Percentiles rank a stretch among this genome's conserved stretches.
phyloP scores from a whole-genome alignment of 768 basidiomycete genomes.

The Pulveroboletus sp. region DNA sequence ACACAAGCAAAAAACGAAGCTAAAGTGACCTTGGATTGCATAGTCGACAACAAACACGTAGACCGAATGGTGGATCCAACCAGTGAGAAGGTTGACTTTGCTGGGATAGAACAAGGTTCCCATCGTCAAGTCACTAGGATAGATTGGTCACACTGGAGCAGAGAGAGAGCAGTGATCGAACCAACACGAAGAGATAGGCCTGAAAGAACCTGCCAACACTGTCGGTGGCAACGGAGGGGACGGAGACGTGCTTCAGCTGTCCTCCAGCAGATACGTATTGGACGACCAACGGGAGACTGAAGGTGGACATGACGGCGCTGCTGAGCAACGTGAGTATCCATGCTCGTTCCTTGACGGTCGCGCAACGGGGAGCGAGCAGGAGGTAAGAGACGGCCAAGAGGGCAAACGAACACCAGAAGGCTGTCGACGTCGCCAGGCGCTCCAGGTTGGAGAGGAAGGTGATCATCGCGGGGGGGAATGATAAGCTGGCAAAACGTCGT shows the following conservation, averaged over 20 bases:
- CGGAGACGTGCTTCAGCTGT: slow-evolving; percentile 21
- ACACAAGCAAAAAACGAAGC: slow-evolving; percentile 41
- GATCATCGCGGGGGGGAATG: slow-evolving; percentile 22
- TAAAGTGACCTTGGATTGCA: slow-evolving; percentile 31
- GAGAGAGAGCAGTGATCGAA: slow-evolving; percentile 13
- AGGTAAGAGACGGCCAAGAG: slow-evolving; percentile 26
- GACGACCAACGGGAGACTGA: slow-evolving; percentile 38
- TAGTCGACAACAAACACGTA: slow-evolving; percentile 42
- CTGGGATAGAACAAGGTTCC: slow-evolving; percentile 44
- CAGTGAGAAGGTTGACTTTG: slow-evolving; percentile 46
- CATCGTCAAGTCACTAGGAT: slow-evolving; percentile 39
- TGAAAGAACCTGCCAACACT: slow-evolving; percentile 39
- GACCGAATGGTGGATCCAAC: slow-evolving; percentile 48
- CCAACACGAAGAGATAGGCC: slow-evolving; percentile 38
- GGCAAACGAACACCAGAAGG: slow-evolving; percentile 19
- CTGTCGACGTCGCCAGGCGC: slow-evolving; percentile 17
- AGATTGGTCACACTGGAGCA: slow-evolving; percentile 8
- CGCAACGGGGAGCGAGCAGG: slow-evolving; percentile 26
- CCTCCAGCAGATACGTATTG: slow-evolving; percentile 26
- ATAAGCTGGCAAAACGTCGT: slow-evolving; percentile 3
- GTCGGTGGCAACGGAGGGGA: slow-evolving; percentile 21
- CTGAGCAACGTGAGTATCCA: slow-evolving; percentile 45
- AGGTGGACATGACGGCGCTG: slow-evolving; percentile 37
- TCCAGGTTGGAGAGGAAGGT: slow-evolving; percentile 15
- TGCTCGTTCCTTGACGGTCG: slow-evolving; percentile 38